phyloP scores from a whole-genome alignment of 129 eudicot species.

The Gnaphalium uliginosum region DNA sequence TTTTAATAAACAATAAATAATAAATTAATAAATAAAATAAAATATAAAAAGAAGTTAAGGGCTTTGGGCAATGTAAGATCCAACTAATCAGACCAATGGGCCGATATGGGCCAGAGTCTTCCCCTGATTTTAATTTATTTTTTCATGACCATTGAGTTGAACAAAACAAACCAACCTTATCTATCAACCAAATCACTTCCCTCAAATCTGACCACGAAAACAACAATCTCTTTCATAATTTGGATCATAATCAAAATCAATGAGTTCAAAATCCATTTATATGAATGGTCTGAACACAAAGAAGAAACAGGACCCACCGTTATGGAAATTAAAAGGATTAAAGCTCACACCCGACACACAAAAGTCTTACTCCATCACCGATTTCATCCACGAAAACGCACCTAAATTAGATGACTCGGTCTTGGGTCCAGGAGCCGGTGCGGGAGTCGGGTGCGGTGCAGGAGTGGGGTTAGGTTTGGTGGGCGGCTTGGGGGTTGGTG shows the following conservation, averaged over 20 bases:
- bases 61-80: too few species aligned
- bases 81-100: too few species aligned
- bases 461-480: slow-evolving; percentile 71
- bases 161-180: not conserved
- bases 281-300: slow-evolving; percentile 33
- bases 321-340: slow-evolving; percentile 55
- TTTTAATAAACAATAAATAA: too few species aligned
- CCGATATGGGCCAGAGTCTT: too few species aligned
- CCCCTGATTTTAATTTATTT: too few species aligned
- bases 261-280: not conserved
- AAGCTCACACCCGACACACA: slow-evolving; percentile 37
- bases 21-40: too few species aligned
- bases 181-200: not conserved
- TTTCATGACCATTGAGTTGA: too few species aligned
- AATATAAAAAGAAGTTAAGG: too few species aligned
- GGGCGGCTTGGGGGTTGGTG: slow-evolving; percentile 64
- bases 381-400: slow-evolving; percentile 40
- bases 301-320: slow-evolving; percentile 32
- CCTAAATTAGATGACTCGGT: slow-evolving; percentile 44
- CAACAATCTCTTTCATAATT: not conserved
- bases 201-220: not conserved
- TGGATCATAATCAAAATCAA: not conserved
- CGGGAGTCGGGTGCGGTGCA: slow-evolving; percentile 73
- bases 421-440: slow-evolving; percentile 74
- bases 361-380: slow-evolving; percentile 36